A percentile compares a stretch with the other conserved stretches of the same genome.
Evolutionary conservation across 2,329 filamentous ascomycete species (phyloP).

Genomic region (Penicillium sp.): DNA sequence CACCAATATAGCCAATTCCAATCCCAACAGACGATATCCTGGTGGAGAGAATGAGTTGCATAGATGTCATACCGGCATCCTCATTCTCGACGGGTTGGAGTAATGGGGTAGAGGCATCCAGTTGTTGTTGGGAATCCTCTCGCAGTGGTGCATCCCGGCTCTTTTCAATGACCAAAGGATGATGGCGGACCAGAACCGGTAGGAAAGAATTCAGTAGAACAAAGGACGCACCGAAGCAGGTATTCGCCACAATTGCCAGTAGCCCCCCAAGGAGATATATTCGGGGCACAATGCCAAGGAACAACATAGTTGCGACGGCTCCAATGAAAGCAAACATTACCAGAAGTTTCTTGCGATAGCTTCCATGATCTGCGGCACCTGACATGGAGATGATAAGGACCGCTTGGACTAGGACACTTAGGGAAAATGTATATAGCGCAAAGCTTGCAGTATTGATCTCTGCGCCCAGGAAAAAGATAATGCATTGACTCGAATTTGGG

Average conservation of each 20-base stretch:
- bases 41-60: conserved; percentile 78
- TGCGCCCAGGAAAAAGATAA: conserved; percentile 76
- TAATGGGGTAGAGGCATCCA: conserved; percentile 29
- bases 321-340: conserved; percentile 82
- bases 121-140: background rate
- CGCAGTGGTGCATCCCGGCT: background rate
- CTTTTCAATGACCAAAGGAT: conserved; percentile 57
- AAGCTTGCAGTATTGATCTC: conserved; percentile 96
- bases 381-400: conserved; percentile 94
- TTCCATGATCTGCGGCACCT: conserved; percentile 91
- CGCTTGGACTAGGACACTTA: conserved; percentile 86
- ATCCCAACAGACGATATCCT: conserved; percentile 90
- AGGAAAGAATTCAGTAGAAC: conserved; percentile 95
- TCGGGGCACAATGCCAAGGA: conserved; percentile 72
- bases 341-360: conserved; percentile 84
- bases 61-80: conserved; percentile 42
- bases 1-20: conserved; percentile 88
- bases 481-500: conserved; percentile 63
- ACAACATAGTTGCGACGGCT: conserved; percentile 81
- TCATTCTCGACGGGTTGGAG: conserved; percentile 17
- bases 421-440: conserved; percentile 96
- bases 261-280: conserved; percentile 80
- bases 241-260: conserved; percentile 87
- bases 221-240: conserved; percentile 91
- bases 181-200: conserved; percentile 83